Conservation (phyloP, 305 asterid genomes). For the Nicotiana rustica region DNA sequence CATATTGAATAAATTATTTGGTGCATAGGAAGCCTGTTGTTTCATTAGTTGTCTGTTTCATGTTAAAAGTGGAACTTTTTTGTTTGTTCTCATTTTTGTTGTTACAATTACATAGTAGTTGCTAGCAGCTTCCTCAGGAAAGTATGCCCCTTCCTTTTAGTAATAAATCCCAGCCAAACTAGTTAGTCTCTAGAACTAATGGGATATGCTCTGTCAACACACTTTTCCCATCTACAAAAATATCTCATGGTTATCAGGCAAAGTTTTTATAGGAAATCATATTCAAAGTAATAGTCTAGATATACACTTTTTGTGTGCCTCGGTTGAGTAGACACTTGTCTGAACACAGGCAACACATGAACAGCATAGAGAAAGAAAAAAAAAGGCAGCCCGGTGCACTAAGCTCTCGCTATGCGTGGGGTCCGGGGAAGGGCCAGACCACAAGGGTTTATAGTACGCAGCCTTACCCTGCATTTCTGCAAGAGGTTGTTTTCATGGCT, state of each 20-base stretch:
- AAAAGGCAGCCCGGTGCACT: too few species aligned
- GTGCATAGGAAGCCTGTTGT: not conserved
- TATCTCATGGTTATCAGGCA: not conserved
- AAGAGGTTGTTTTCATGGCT: too few species aligned
- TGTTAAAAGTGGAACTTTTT: not conserved
- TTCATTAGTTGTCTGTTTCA: not conserved
- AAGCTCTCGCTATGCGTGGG: too few species aligned
- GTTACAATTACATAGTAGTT: not conserved
- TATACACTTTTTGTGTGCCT: not conserved
- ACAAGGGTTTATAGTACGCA: too few species aligned
- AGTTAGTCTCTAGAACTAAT: not conserved
- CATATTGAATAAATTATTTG: not conserved
- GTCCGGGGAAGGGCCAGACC: too few species aligned
- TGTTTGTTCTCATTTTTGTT: not conserved
- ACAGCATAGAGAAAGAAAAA: not conserved
- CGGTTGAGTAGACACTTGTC: not conserved
- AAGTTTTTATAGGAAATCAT: not conserved
- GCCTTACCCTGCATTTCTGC: too few species aligned
- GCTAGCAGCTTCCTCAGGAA: not conserved
- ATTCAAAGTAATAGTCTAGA: not conserved
- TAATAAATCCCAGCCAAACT: conserved; percentile 8
- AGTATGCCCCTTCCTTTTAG: not conserved
- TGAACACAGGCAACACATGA: not conserved
- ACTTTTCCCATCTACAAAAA: not conserved
- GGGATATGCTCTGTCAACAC: not conserved